Evolutionary conservation across 2,329 filamentous ascomycete genomes (phyloP).

Genomic region (Aaosphaeria arxii): DNA sequence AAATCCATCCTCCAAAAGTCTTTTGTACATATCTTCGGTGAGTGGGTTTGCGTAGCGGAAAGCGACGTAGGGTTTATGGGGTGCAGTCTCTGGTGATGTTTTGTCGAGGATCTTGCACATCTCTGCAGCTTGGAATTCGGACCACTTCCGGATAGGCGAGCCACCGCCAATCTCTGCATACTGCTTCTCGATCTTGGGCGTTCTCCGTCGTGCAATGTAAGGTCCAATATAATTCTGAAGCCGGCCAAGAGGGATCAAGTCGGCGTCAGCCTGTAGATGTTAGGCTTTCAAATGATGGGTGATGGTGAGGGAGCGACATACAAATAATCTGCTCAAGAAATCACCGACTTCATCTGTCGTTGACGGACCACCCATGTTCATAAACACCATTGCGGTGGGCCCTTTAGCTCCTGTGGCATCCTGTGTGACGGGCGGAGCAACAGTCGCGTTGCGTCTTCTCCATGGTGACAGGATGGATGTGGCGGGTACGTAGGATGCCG

Average conservation of each 20-base stretch:
- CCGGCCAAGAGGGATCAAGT: conserved; percentile 91
- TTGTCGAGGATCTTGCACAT: conserved; percentile 97
- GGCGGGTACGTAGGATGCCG: conserved; percentile 18
- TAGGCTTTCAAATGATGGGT: conserved; percentile 7
- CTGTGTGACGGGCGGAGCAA: conserved; percentile 75
- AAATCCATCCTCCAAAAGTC: conserved; percentile 83
- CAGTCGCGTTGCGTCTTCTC: conserved; percentile 37
- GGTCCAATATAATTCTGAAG: conserved; percentile 89
- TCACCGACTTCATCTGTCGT: conserved; percentile 83
- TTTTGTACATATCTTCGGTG: conserved; percentile 89
- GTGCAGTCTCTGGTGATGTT: conserved; percentile 86
- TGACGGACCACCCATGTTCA: conserved; percentile 97
- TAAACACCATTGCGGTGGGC: conserved; percentile 95
- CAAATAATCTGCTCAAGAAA: conserved; percentile 89
- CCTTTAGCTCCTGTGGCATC: conserved; percentile 68
- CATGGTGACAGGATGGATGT: conserved; percentile 28
- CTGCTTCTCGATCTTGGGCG: conserved; percentile 94
- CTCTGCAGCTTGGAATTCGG: conserved; percentile 85
- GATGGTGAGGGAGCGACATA: conserved; percentile 46
- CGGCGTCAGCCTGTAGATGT: conserved; percentile 70
- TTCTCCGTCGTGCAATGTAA: conserved; percentile 79
- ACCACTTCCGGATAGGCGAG: conserved; percentile 98
- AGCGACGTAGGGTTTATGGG: conserved; percentile 95
- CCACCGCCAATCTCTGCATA: conserved; percentile 94
- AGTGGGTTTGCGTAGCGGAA: conserved; percentile 93